These are phyloP conservation scores for Entomophthora muscae DNA, from an alignment of 371 early-diverging fungal species.

Conservation along the genomic window DNA sequence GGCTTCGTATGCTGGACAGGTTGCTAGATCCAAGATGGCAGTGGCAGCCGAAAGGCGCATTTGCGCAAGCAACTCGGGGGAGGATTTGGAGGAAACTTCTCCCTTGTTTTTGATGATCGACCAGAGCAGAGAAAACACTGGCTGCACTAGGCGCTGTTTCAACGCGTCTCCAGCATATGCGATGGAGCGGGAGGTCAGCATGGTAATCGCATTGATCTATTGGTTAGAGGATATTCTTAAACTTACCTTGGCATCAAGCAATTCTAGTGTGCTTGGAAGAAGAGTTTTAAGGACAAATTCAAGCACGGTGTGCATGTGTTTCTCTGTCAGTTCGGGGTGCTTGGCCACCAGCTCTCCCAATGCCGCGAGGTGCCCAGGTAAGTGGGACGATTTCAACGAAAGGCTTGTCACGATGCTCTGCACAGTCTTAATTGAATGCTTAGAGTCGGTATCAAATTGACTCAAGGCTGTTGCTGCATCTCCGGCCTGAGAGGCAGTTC, in stretches of 20 bases:
- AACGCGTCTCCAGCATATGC: neutral
- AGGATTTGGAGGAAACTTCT: neutral
- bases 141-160: neutral
- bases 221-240: neutral
- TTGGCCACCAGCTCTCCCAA: conserved; percentile 38
- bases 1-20: conserved; percentile 24
- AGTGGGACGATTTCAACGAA: conserved; percentile 15
- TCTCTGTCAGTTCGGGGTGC: conserved; percentile 22
- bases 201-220: neutral
- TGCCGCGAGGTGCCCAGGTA: conserved; percentile 25
- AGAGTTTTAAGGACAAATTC: conserved; percentile 38
- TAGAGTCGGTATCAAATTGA: conserved; percentile 18
- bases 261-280: conserved; percentile 11
- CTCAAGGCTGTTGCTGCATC: conserved; percentile 37
- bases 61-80: conserved; percentile 16
- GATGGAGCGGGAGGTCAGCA: neutral
- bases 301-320: conserved; percentile 19
- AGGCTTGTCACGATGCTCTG: conserved; percentile 17
- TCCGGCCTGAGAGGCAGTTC: conserved; percentile 29
- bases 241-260: conserved; percentile 4
- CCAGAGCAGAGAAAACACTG: neutral
- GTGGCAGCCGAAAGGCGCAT: conserved; percentile 48
- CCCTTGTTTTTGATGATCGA: neutral
- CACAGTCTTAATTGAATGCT: conserved; percentile 13
- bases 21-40: conserved; percentile 43